These are phyloP conservation scores for Aphanomyces stellatus DNA, from an alignment of 352 stramenopile genomes.

Conservation along the genomic window DNA sequence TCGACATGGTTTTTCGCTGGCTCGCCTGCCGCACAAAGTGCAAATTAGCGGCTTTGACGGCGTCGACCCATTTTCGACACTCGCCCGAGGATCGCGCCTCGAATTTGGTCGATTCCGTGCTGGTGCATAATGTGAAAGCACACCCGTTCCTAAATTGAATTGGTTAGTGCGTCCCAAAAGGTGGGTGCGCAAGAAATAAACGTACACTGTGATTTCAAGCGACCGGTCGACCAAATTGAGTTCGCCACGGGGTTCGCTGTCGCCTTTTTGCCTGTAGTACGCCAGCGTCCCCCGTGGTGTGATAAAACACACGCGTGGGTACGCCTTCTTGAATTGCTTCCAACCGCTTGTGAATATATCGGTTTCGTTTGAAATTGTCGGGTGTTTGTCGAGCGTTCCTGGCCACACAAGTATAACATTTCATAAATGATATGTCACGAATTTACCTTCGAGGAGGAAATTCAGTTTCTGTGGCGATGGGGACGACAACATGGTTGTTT, in stretches of 20 bases:
- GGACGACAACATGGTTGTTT: no score
- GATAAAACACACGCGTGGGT: neutral
- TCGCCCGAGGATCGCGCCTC: neutral
- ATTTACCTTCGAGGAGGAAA: neutral
- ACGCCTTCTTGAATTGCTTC: slow-evolving; percentile 8
- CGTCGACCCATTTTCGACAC: slow-evolving; percentile 8
- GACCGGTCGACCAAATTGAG: neutral
- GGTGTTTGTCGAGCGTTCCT: neutral
- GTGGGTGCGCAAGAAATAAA: neutral
- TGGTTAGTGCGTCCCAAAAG: neutral
- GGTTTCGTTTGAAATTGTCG: slow-evolving; percentile 10
- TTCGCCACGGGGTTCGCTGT: neutral
- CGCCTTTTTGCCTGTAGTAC: slow-evolving; percentile 1
- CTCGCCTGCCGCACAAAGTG: neutral
- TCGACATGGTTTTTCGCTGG: no score
- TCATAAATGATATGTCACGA: neutral
- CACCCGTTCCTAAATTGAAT: neutral
- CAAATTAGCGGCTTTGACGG: neutral
- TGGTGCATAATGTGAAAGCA: slow-evolving; percentile 1
- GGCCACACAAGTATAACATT: neutral
- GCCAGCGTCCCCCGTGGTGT: neutral
- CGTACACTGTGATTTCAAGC: neutral
- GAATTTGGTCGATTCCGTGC: neutral
- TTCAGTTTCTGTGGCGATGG: no score
- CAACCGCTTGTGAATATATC: neutral